These are phyloP conservation scores for Paratrypanosoma confusum DNA, from an alignment of 208 protist genomes.

Conservation along the genomic window DNA sequence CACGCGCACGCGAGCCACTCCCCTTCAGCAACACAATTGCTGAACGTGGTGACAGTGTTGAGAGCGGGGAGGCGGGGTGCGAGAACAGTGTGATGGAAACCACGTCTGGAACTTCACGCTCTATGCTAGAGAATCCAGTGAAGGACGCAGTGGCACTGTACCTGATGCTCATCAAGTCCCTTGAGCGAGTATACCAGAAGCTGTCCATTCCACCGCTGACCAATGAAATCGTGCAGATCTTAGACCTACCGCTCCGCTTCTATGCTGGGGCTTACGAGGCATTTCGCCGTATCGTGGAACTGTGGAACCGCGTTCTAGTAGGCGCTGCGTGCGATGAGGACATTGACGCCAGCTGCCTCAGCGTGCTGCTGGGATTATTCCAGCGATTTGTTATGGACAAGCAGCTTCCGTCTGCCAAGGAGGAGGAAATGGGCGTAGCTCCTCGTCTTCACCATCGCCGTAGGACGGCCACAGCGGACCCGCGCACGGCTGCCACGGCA, in stretches of 20 bases:
- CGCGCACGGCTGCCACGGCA: no score
- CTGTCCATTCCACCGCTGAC: constrained; percentile 33
- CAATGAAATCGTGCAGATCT: constrained; percentile 41
- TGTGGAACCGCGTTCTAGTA: constrained; percentile 43
- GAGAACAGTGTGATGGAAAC: no score
- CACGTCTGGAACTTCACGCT: background rate
- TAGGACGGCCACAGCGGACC: no score
- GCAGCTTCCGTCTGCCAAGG: no score
- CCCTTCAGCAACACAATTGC: no score
- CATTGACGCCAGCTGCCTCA: constrained; percentile 41
- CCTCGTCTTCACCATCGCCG: no score
- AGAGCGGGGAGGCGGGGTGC: no score
- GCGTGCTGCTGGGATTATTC: constrained; percentile 47
- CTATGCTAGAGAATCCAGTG: constrained; percentile 1
- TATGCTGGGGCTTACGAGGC: constrained; percentile 17
- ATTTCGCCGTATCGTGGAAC: constrained; percentile 34
- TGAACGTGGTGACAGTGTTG: no score
- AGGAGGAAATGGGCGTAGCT: no score
- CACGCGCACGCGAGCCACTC: no score
- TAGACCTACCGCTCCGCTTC: constrained; percentile 54
- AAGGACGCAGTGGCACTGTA: constrained; percentile 15
- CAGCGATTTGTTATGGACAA: no score
- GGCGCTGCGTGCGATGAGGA: constrained; percentile 49
- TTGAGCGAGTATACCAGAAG: constrained; percentile 50
- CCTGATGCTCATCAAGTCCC: constrained; percentile 16